A percentile compares a stretch with the other conserved stretches of the same genome.
Evolutionary conservation across 1,284 basidiomycete species (phyloP).

Genomic region (Fomitiporia mediterranea): DNA sequence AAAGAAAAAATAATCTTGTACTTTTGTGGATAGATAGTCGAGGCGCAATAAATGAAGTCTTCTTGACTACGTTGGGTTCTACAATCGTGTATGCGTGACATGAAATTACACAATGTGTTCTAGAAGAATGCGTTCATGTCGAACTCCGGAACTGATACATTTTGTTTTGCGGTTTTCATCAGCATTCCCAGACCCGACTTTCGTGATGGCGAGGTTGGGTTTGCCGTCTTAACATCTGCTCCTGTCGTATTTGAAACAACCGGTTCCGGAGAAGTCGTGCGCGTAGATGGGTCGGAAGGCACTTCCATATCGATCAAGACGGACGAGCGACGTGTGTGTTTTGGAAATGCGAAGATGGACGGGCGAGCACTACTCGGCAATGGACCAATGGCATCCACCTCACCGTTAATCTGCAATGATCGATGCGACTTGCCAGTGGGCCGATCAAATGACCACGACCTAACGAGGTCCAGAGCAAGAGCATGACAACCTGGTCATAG

Average conservation of each 20-base stretch:
- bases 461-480: conserved; percentile 80
- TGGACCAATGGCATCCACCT: conserved; percentile 15
- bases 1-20: conserved; percentile 11
- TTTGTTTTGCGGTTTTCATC: conserved; percentile 84
- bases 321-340: conserved; percentile 55
- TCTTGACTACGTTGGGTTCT: background rate
- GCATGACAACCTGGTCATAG: conserved; percentile 77
- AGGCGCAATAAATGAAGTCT: background rate
- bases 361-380: conserved; percentile 42
- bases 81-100: no score
- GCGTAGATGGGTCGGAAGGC: conserved; percentile 56
- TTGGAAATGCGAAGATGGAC: conserved; percentile 49
- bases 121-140: conserved; percentile 72
- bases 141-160: conserved; percentile 81
- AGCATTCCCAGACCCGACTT: conserved; percentile 70
- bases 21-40: background rate
- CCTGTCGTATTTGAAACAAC: conserved; percentile 1
- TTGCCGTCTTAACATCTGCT: conserved; percentile 36
- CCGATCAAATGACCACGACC: conserved; percentile 87
- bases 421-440: conserved; percentile 44
- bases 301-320: conserved; percentile 87
- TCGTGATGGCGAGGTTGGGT: conserved; percentile 53
- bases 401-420: conserved; percentile 23
- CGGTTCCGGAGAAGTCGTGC: conserved; percentile 44
- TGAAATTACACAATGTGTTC: no score